Evolutionary conservation across 2,329 filamentous ascomycete genomes (phyloP).

Genomic region (Cladosporium sp.): DNA sequence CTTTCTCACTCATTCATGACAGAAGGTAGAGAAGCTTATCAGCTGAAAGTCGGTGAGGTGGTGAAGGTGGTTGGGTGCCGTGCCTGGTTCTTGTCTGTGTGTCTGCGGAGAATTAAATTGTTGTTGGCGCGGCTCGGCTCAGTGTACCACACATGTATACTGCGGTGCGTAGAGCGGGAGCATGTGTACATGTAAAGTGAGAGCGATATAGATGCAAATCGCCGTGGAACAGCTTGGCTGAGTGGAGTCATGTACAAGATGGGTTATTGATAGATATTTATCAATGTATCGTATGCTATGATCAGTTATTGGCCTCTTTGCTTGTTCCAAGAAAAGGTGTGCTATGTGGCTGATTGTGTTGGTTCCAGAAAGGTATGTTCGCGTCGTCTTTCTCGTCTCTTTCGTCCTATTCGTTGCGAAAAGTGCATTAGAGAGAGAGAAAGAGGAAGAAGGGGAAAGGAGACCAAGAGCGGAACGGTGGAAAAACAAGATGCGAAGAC

Average conservation of each 20-base stretch:
- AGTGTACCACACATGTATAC: neutral
- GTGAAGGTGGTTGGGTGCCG: neutral
- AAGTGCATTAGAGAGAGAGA: neutral
- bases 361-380: neutral
- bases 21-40: neutral
- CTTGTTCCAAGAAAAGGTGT: neutral
- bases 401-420: neutral
- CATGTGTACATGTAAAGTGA: neutral
- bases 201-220: too few relatives aligned
- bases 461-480: neutral
- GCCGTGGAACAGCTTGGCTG: neutral
- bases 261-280: neutral
- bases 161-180: neutral
- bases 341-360: neutral
- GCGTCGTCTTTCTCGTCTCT: constrained; percentile 4
- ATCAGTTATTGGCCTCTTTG: neutral
- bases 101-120: neutral
- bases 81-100: neutral
- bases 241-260: neutral
- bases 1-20: neutral
- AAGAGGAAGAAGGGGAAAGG: neutral
- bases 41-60: neutral
- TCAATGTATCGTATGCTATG: neutral
- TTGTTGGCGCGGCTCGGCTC: neutral
- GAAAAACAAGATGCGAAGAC: neutral